phyloP scores from a whole-genome alignment of 2,329 filamentous ascomycete genomes.

The Colletotrichum brevisporum region DNA sequence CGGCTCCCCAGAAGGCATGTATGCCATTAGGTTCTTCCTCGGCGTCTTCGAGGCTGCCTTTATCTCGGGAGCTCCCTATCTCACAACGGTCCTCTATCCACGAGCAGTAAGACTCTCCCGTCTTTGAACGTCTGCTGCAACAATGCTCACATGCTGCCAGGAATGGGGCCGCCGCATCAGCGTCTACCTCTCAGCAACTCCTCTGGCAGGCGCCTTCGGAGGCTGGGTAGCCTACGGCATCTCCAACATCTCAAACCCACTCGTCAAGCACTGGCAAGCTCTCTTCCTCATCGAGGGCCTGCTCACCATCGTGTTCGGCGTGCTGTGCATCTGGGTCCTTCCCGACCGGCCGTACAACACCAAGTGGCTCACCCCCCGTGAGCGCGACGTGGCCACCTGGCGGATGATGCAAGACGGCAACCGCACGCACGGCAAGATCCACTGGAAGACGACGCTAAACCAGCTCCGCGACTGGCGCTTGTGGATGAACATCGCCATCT shows the following conservation, averaged over 20 bases:
- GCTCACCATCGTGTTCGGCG: slow-evolving; percentile 50
- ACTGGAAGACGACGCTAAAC: slow-evolving; percentile 38
- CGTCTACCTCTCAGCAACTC: slow-evolving; percentile 68
- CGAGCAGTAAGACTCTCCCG: slow-evolving; percentile 53
- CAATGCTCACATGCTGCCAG: neutral
- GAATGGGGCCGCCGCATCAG: slow-evolving; percentile 64
- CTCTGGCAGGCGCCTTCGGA: slow-evolving; percentile 60
- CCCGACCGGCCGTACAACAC: slow-evolving; percentile 43
- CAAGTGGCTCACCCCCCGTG: slow-evolving; percentile 42
- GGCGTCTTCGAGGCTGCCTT: slow-evolving; percentile 65
- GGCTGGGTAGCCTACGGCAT: slow-evolving; percentile 58
- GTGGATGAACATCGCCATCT: slow-evolving; percentile 61
- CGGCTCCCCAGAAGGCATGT: slow-evolving; percentile 26
- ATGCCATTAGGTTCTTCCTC: slow-evolving; percentile 60
- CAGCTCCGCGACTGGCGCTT: slow-evolving; percentile 57
- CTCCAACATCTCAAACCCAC: slow-evolving; percentile 49
- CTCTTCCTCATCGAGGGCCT: slow-evolving; percentile 54
- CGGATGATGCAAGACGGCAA: slow-evolving; percentile 43
- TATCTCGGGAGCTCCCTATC: slow-evolving; percentile 62
- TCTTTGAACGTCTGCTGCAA: accelerated
- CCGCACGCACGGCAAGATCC: slow-evolving; percentile 32
- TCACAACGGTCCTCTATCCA: slow-evolving; percentile 66
- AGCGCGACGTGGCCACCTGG: slow-evolving; percentile 40
- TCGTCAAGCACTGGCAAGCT: slow-evolving; percentile 46
- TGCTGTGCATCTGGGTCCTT: slow-evolving; percentile 40